phyloP scores from a whole-genome alignment of 2,329 filamentous ascomycete genomes.

The Whalleya microplaca region DNA sequence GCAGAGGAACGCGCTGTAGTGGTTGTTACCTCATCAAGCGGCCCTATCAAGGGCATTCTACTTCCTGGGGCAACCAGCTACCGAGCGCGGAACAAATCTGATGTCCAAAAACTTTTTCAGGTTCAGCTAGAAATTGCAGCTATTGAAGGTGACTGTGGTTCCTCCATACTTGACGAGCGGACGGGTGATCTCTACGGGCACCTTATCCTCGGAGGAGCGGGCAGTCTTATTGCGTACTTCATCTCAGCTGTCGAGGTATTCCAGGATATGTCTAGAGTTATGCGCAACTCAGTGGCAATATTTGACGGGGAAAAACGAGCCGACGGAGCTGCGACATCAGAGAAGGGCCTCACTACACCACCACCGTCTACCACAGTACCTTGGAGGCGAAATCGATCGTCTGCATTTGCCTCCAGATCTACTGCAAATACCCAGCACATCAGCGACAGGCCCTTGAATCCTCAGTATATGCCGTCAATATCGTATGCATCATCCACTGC shows the following conservation, averaged over 20 bases:
- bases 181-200: slow-evolving; percentile 1
- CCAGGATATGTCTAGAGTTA: background rate
- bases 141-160: background rate
- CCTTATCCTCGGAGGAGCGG: background rate
- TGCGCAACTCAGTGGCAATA: background rate
- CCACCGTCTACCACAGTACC: too few species aligned
- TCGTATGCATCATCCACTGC: too few species aligned
- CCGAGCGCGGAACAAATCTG: background rate
- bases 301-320: background rate
- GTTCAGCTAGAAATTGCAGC: background rate
- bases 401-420: too few species aligned
- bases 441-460: too few species aligned
- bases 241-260: background rate
- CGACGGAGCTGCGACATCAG: too few species aligned
- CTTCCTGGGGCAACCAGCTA: background rate
- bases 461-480: too few species aligned
- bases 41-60: background rate
- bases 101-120: background rate
- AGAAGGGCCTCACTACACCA: too few species aligned
- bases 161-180: background rate
- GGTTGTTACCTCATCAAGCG: background rate
- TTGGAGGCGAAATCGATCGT: too few species aligned
- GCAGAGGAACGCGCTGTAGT: background rate
- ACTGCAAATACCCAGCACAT: too few species aligned
- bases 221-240: background rate